Conservation (phyloP, 371 early-diverging fungal genomes). For the Mortierella polycephala region DNA sequence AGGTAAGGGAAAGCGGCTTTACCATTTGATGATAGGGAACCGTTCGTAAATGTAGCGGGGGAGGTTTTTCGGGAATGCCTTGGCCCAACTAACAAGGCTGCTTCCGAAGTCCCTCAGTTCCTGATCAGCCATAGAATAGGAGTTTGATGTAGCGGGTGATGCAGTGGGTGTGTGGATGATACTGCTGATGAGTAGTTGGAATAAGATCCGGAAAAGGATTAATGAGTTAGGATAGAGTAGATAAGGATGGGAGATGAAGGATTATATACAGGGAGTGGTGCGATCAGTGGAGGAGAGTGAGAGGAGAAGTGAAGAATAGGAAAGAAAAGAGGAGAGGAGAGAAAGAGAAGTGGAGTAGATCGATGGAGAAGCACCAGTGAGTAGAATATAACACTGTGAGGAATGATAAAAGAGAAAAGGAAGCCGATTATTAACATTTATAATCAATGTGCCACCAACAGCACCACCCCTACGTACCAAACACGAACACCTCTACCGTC, state of each 20-base stretch:
- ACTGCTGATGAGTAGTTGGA: too few relatives aligned
- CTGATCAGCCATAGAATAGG: constrained; percentile 44
- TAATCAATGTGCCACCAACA: too few relatives aligned
- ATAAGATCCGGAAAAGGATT: too few relatives aligned
- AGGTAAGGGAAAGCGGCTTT: not conserved
- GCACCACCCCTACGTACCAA: too few relatives aligned
- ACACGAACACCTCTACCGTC: too few relatives aligned
- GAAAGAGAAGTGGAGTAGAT: not conserved
- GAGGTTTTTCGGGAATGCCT: constrained; percentile 31
- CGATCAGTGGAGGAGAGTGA: not conserved
- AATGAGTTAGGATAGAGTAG: not conserved
- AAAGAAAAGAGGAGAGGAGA: not conserved
- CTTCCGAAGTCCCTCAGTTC: constrained; percentile 33
- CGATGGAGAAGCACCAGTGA: too few relatives aligned
- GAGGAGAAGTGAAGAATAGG: not conserved
- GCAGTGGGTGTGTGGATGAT: too few relatives aligned
- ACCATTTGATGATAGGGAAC: constrained; percentile 54
- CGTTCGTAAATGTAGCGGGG: constrained; percentile 44
- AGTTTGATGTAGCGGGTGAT: too few relatives aligned
- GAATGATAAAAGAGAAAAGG: not conserved
- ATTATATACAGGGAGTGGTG: not conserved
- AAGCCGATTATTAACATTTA: too few relatives aligned
- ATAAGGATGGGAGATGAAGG: too few relatives aligned
- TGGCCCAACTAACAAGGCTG: constrained; percentile 25
- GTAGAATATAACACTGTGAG: not conserved